phyloP scores from a whole-genome alignment of 164 flowering plant genomes.

The Dillenia suffruticosa region DNA sequence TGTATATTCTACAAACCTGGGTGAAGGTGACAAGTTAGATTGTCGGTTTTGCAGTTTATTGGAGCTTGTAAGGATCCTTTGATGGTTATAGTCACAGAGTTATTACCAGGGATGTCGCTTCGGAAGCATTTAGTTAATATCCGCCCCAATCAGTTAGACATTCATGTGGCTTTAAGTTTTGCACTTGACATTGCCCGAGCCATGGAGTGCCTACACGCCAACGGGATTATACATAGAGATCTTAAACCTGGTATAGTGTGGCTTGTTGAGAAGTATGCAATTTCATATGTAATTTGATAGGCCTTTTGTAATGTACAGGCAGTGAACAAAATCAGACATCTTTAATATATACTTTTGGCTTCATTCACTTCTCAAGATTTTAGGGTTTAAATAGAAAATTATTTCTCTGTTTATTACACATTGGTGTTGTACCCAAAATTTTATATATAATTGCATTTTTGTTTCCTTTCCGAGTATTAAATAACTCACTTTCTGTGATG shows the following conservation, averaged over 20 bases:
- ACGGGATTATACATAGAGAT: constrained; percentile 95
- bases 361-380: no score
- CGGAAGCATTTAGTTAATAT: constrained; percentile 61
- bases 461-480: no score
- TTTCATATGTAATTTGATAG: constrained; percentile 8
- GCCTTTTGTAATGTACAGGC: no score
- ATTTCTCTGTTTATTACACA: no score
- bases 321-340: no score
- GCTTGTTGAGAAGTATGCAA: constrained; percentile 12
- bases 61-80: constrained; percentile 93
- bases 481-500: no score
- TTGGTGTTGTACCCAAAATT: no score
- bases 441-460: no score
- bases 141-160: constrained; percentile 64
- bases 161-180: constrained; percentile 59
- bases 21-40: no score
- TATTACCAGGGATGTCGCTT: constrained; percentile 90
- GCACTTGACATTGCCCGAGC: constrained; percentile 89
- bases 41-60: constrained; percentile 58
- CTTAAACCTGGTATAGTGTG: constrained; percentile 73
- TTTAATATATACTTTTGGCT: no score
- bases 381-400: no score
- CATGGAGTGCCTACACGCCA: constrained; percentile 91
- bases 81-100: constrained; percentile 88
- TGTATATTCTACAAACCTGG: no score